These are phyloP conservation scores for Hawksworthiomyces lignivorus DNA, from an alignment of 2,329 filamentous ascomycete species.

Conservation along the genomic window DNA sequence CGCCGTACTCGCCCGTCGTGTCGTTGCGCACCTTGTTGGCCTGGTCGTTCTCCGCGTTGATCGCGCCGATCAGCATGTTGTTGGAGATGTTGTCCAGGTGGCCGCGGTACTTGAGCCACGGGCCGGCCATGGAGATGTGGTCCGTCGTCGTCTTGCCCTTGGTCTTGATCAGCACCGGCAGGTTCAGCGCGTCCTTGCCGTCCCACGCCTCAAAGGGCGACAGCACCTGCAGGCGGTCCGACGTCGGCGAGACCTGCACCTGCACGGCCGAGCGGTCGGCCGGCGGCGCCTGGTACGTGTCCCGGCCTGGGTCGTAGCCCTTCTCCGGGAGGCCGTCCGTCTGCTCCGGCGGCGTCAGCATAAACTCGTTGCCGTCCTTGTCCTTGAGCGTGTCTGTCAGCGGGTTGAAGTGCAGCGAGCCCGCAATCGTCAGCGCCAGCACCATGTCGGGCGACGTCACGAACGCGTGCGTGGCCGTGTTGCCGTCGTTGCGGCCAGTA, in stretches of 20 bases:
- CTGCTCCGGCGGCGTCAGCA: slow-evolving; percentile 63
- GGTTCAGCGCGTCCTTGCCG: slow-evolving; percentile 75
- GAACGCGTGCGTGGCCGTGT: slow-evolving; percentile 40
- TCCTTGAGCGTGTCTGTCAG: slow-evolving; percentile 86
- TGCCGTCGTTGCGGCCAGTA: slow-evolving; percentile 77
- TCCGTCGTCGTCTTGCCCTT: slow-evolving; percentile 96
- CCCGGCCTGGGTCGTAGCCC: slow-evolving; percentile 80
- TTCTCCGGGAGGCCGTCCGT: slow-evolving; percentile 71
- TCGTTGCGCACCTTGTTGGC: slow-evolving; percentile 96
- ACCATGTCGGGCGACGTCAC: slow-evolving; percentile 40
- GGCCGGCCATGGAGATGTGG: slow-evolving; percentile 94
- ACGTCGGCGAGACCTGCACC: slow-evolving; percentile 79
- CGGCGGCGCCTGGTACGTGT: slow-evolving; percentile 96
- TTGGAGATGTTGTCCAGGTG: slow-evolving; percentile 99
- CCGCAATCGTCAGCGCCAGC: slow-evolving; percentile 32
- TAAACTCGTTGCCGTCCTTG: slow-evolving; percentile 94
- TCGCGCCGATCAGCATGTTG: slow-evolving; percentile 98
- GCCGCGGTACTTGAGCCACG: slow-evolving; percentile 97
- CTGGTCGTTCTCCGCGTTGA: slow-evolving; percentile 92
- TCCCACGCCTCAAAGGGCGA: slow-evolving; percentile 82
- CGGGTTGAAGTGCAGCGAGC: slow-evolving; percentile 74
- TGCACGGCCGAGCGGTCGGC: slow-evolving; percentile 62
- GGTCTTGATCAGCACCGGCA: slow-evolving; percentile 94
- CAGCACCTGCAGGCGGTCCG: slow-evolving; percentile 90
- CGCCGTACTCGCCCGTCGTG: slow-evolving; percentile 73